A percentile compares a stretch with the other conserved stretches of the same genome.
phyloP scores from a whole-genome alignment of 345 rosid species.

The Moricandia moricandioides region DNA sequence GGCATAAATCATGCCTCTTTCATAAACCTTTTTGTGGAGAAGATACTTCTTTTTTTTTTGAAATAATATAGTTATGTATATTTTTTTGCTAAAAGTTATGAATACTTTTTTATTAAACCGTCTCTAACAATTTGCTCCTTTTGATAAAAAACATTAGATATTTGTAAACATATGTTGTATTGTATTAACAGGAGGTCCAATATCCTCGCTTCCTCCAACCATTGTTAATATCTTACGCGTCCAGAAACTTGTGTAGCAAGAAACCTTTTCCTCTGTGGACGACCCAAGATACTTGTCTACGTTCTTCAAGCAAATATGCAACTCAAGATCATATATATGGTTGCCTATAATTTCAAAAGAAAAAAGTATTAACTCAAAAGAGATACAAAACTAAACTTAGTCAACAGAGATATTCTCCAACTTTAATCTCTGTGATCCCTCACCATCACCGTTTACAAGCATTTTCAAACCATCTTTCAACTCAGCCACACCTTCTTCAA shows the following conservation, averaged over 20 bases:
- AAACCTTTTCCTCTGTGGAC: background rate
- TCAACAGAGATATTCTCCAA: conserved; percentile 49
- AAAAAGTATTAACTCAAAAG: background rate
- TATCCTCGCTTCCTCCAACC: too few species aligned
- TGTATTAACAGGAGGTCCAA: too few species aligned
- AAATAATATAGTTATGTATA: background rate
- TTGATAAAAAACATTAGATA: background rate
- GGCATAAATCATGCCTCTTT: conserved; percentile 29
- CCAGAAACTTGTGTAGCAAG: too few species aligned
- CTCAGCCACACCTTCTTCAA: conserved; percentile 83
- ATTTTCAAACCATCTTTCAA: conserved; percentile 72
- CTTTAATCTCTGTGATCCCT: conserved; percentile 40
- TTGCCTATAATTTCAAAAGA: background rate
- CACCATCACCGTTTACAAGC: conserved; percentile 53
- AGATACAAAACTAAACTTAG: background rate
- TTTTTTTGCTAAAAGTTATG: background rate
- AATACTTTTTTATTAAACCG: background rate
- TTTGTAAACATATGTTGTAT: background rate
- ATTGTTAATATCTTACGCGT: too few species aligned
- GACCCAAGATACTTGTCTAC: background rate
- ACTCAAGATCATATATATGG: background rate
- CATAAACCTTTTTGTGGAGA: background rate
- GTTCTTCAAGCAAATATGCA: background rate
- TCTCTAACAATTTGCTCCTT: too few species aligned
- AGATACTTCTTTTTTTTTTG: background rate